Evolutionary conservation across 192 early-diverging fungal species (phyloP), one percentile per base, ranked within the genome.

Genomic region (Umbelopsis ramanniana): DNA sequence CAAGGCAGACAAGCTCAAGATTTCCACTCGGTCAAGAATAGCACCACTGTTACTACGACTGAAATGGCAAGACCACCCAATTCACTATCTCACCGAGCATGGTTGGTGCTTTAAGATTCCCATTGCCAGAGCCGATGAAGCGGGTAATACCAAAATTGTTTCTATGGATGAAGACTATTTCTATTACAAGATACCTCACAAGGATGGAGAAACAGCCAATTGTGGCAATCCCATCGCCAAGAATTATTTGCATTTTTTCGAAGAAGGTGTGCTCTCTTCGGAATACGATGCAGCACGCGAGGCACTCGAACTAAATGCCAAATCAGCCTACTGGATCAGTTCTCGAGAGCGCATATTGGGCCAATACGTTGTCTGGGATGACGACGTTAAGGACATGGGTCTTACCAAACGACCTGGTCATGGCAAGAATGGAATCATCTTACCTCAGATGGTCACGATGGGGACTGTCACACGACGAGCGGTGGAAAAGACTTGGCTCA

Each of bases 401-500:
- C 68, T 85, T 9, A 78, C 77, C 15, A 75, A 75, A 8, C 66
- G 72, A 21, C 68, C 73, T 5, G 68, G 38, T 0, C 24, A 55
- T 17, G 73, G 67, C 4, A 72, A 73, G 17, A 69, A 79, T 63
- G 93, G 94, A 9, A 89, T 96, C 15, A 98, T 99, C 69, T 72
- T 99, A 50, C 97, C 97, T 19, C 91, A 93, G 68, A 90, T 93
- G 35, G 84, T 96, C 55, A 87, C 90, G 14, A 99, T 99, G 95
- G 97, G 97, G 24, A 97, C 97, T 0, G 86, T 98, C n/a, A 99
- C 97, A 0, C 86, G 97, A 6, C 89, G 97, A 7, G 94, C 91
- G 0, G 94, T 96, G 4, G 97, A 99, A 75, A 82, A 86, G 26
- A 95, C 94, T 9, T 99, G 97, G 97, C 86, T 97, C 85, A 97